Base-by-base conservation (phyloP, 371 early-diverging fungal species). In the Mycotypha africana region DNA sequence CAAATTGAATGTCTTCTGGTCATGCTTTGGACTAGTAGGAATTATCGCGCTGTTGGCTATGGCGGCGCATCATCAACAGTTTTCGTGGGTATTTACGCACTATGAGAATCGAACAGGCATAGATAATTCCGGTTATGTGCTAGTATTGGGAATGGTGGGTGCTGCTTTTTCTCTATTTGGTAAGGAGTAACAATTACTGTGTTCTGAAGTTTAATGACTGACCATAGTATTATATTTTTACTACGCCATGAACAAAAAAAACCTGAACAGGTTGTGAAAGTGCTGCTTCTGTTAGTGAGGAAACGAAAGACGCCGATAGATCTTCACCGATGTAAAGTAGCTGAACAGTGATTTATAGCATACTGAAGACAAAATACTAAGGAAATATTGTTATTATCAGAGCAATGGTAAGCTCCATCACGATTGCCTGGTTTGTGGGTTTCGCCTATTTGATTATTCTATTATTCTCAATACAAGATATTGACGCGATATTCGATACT, bases 141-240 rank as follows among this genome's bases (percentile, higher is more conserved):
- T 68, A 36, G 25, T 72, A 8, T 46, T 72, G 9, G 69, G 66
- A 28, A 63, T 67, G 64, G 52, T 72, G 26, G 66, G 69, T 43
- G 66, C 66, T 33, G 64, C 64, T 4, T 72, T 66, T 41, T 67
- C 73, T 9, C 38, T 68, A 17, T 67, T 68, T 49, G 73, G 72
- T 67, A 62, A 49, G 5, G n/a, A n/a, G n/a, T n/a, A n/a, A n/a
- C n/a, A n/a, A n/a, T n/a, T n/a, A n/a, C n/a, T 6, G n/a, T n/a
- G n/a, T n/a, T n/a, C n/a, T n/a, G n/a, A n/a, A n/a, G n/a, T n/a
- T n/a, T n/a, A n/a, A n/a, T 41, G 26, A 9, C n/a, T 21, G 15
- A 38, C 14, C 3, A n/a, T n/a, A n/a, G n/a, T n/a, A n/a, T n/a
- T 28, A 28, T 28, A 28, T 28, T 28, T 28, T 12, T 8, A 28